Evolutionary conservation across 257 asterid species (phyloP).

Genomic region (Solanum sitiens): DNA sequence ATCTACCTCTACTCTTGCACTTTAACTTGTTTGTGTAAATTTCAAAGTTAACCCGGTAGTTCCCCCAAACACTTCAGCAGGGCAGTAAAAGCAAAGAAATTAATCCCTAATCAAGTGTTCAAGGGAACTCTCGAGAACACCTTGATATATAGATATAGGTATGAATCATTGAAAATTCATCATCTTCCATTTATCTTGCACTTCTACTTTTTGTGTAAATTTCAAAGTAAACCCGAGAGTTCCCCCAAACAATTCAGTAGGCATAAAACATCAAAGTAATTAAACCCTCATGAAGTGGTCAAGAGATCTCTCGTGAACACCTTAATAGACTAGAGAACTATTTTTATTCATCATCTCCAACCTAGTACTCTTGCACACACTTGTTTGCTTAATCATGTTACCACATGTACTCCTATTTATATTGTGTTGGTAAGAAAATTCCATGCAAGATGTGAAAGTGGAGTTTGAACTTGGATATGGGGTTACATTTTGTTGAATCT

Average conservation of each 20-base stretch:
- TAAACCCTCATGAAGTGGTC: background rate
- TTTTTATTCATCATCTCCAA: background rate
- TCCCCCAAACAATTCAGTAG: constrained; percentile 3
- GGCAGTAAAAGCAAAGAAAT: too few relatives aligned
- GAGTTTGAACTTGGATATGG: background rate
- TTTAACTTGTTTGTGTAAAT: too few relatives aligned
- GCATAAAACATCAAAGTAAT: background rate
- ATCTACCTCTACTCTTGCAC: too few relatives aligned
- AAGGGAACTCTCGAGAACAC: too few relatives aligned
- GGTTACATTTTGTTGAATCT: background rate
- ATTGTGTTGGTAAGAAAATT: background rate
- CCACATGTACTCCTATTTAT: background rate
- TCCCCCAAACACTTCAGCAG: too few relatives aligned
- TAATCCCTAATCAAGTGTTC: too few relatives aligned
- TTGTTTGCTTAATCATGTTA: background rate
- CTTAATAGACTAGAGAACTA: background rate
- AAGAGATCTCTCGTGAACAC: constrained; percentile 11
- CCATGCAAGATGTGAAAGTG: background rate
- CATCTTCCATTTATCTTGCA: background rate
- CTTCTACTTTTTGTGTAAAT: background rate
- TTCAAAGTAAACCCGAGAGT: constrained; percentile 1
- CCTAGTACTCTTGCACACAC: background rate
- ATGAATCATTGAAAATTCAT: background rate
- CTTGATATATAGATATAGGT: background rate
- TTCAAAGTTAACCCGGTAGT: too few relatives aligned